Evolutionary conservation across 2,329 filamentous ascomycete species (phyloP), one percentile per base, ranked within the genome.

Genomic region (Gliomastix tumulicola): DNA sequence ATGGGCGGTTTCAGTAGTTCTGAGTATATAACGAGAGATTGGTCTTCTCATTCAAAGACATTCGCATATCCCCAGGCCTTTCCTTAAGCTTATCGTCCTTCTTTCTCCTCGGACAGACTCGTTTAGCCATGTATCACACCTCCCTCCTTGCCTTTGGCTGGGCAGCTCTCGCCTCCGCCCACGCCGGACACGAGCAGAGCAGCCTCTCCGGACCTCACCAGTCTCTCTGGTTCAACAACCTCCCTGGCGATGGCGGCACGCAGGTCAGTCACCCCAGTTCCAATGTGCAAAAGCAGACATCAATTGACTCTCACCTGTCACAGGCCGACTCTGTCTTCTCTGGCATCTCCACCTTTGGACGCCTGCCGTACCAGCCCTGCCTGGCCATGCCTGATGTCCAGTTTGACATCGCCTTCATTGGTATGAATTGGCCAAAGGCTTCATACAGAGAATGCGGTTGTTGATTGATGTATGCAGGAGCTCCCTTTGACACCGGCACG

Each of bases 261-360:
- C 85, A 92, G 70, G 84, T 85, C 50, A 34, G 64, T 43, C 4
- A 17, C 35, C 20, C 7, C 3, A 3, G 3, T 31, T 12, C 22
- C 20, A 13, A 7, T 15, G 7, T 28, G 25, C 13, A 18, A 8
- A 5, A 38, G 15, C 13, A 21, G 18, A 3, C 17, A 9, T n/a
- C 21, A 20, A 13, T 21, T 16, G n/a, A 16, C 13, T 36, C 11
- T 21, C 21, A 32, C 15, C 27, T 21, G 32, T 30, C 31, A 23
- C 38, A 89, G 82, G 86, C 86, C 41, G 86, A 94, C 57, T 88
- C 85, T 1, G 85, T 92, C 40, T 94, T 92, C 62, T 90, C 84
- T 2, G 87, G 87, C 20, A 92, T 94, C 51, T 84, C 83, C 2
- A 94, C 87, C 7, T 92, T 92, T 54, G 87, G 85, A 10, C 79